Base-by-base conservation (phyloP, 1,139 yeast species). In the Lodderomyces theae region DNA sequence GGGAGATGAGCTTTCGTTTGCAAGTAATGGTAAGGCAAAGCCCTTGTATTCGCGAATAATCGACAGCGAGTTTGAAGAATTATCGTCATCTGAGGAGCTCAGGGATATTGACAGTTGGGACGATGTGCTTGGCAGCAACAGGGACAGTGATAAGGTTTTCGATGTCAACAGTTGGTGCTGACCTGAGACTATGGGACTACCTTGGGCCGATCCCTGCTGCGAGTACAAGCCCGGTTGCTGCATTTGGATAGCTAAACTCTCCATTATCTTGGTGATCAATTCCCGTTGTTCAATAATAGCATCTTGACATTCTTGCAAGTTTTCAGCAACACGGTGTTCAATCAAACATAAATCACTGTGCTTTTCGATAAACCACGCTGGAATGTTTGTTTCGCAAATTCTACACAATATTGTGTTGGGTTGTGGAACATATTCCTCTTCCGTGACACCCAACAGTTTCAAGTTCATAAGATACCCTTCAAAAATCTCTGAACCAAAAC, bases 331-430 rank as follows among this genome's bases (percentile, higher is more conserved):
- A 51, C 84, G 77, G 60, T 89, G 96, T 57, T 89, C 97, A 34
- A 87, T 79, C 22, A 86, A 69, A 54, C 99, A 94, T 40, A 86
- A 68, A 56, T 89, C 95, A 1, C 94, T 83, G 61, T 94, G 99
- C 40, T 83, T 77, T 54, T 90, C 98, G 38, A 92, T 72, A 82
- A 95, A 92, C 98, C 98, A 94, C 1, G 92, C 88, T 1, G 96
- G 97, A n/a, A 90, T 80, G 39, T 78, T 77, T 22, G 82, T 80
- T 55, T 94, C 99, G 61, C 99, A 94, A 16, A 94, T 89, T 39
- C 96, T 74, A 60, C 99, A 94, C 32, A 90, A 66, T 34, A 88
- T 86, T 35, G 81, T 72, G 29, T 82, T 82, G 0, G 95, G 96
- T 23, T 80, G 76, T 0, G 96, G 95, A 0, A 86, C 78, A 19